phyloP scores from a whole-genome alignment of 129 eudicot genomes.

The Pittosporum tobira region DNA sequence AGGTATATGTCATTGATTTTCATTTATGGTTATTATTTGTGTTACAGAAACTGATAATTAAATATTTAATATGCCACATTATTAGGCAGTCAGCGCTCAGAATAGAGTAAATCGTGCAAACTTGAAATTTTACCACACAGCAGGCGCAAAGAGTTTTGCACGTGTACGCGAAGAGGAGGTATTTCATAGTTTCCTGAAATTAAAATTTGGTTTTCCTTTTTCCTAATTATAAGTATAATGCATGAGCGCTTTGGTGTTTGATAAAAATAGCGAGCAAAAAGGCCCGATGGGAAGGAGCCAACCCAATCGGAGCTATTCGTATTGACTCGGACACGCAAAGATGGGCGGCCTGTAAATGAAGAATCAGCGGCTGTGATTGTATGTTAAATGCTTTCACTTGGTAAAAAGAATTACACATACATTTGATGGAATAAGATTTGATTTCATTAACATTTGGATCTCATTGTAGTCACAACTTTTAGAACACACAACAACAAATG shows the following conservation, averaged over 20 bases:
- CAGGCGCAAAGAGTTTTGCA: conserved; percentile 55
- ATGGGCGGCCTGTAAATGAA: conserved; percentile 54
- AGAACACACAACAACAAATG: conserved; percentile 18
- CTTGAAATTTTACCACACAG: conserved; percentile 27
- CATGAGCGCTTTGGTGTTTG: background rate
- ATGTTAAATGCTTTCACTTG: conserved; percentile 14
- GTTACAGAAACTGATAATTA: no score
- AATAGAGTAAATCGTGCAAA: conserved; percentile 44
- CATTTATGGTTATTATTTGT: background rate
- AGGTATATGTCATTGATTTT: conserved; percentile 19
- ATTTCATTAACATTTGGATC: background rate
- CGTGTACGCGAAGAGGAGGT: conserved; percentile 48
- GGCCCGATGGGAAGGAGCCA: conserved; percentile 51
- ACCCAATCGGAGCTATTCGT: conserved; percentile 45
- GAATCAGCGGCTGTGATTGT: conserved; percentile 45
- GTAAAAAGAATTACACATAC: background rate
- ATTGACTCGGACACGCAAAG: conserved; percentile 48
- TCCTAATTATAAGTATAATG: background rate
- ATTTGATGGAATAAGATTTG: background rate
- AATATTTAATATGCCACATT: background rate
- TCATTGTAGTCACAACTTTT: conserved; percentile 41
- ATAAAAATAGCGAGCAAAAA: conserved; percentile 30
- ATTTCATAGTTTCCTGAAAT: conserved; percentile 10
- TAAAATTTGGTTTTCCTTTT: background rate
- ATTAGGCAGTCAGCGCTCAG: conserved; percentile 38